Evolutionary conservation across 371 early-diverging fungal genomes (phyloP).

Genomic region (Funneliformis caledonium): DNA sequence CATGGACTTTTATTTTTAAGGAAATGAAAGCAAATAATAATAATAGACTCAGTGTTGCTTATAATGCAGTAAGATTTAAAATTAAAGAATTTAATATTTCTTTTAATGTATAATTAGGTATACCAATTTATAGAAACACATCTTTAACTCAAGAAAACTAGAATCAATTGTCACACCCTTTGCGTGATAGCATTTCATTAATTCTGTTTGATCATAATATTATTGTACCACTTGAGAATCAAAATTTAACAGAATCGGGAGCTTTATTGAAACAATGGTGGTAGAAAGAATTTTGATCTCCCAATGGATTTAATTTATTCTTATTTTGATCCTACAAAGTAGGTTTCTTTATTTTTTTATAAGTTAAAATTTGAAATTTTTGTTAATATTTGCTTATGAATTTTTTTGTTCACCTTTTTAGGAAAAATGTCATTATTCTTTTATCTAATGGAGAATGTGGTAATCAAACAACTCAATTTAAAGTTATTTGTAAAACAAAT

Average conservation of each 20-base stretch:
- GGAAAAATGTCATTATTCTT: constrained; percentile 27
- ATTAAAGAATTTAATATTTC: background rate
- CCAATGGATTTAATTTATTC: constrained; percentile 2
- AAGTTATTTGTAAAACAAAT: background rate
- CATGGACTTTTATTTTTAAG: background rate
- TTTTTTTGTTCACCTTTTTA: background rate
- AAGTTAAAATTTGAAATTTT: background rate
- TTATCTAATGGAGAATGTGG: constrained; percentile 21
- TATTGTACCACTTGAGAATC: constrained; percentile 16
- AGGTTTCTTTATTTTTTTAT: background rate
- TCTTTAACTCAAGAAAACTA: background rate
- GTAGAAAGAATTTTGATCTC: constrained; percentile 8
- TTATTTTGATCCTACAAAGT: constrained; percentile 14
- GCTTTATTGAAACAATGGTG: constrained; percentile 14
- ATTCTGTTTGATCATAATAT: background rate
- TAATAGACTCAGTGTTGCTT: constrained; percentile 20
- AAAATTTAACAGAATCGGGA: background rate
- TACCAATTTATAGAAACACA: constrained; percentile 26
- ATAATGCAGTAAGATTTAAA: background rate
- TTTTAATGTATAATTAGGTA: background rate
- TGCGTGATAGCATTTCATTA: constrained; percentile 7
- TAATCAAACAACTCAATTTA: background rate
- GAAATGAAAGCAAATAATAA: background rate
- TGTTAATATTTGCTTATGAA: background rate
- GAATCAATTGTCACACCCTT: background rate